Evolutionary conservation across 306 rosid genomes (phyloP), one percentile per base, ranked within the genome.

Genomic region (Pachyrhizus erosus): DNA sequence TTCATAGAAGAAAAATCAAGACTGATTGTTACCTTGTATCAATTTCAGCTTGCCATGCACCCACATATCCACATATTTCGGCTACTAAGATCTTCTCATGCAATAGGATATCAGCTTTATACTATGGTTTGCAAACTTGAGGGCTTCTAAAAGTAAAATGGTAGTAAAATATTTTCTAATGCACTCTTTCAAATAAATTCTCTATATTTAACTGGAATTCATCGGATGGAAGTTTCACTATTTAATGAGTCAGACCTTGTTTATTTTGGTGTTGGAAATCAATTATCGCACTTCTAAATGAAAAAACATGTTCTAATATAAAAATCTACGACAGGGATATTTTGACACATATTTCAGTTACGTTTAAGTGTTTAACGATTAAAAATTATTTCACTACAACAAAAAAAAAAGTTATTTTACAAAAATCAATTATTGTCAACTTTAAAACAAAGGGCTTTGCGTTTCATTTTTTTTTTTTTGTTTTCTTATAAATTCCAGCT

Each of bases 1-100:
- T 84, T 75, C 46, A 68, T 37, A 48, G 52, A 45, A 62, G 75
- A 80, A 70, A 7, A 70, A 33, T 55, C 42, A 52, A 24, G 29
- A 76, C 43, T 62, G 20, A 40, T 61, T 40, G 17, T 33, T 76
- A 75, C 74, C 26, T 57, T 66, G 51, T 81, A 14, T 64, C 75
- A 17, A 37, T 31, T 21, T 66, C 33, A 57, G 23, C 42, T 42
- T 8, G 26, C 23, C 45, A 14, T 52, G 37, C 34, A 24, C 42
- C 70, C 70, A 58, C 3, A 60, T 73, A 74, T 52, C 58, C 57
- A 15, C n/a, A n/a, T n/a, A n/a, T n/a, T n/a, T n/a, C n/a, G n/a
- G 46, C 33, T 26, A 39, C 24, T 52, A 15, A 6, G 51, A 39
- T 79, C 42, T 9, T 48, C 43, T 51, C 37, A 33, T 76, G 61